A percentile compares a stretch with the other conserved stretches of the same genome.
These are phyloP conservation scores for Sanghuangporus baumii DNA, from an alignment of 1,284 basidiomycete genomes.

Conservation along the genomic window DNA sequence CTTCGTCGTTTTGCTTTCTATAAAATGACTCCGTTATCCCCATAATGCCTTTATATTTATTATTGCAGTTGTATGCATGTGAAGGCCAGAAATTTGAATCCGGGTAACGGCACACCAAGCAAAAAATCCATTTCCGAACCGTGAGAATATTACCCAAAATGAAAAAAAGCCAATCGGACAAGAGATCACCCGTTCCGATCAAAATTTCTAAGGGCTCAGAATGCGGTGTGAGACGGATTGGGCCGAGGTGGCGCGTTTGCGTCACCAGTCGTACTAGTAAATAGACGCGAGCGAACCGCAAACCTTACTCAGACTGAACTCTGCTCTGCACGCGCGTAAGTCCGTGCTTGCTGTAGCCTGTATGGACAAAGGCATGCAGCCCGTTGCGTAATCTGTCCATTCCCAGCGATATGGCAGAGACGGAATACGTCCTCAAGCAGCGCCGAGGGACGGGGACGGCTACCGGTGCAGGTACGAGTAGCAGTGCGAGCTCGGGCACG, in stretches of 20 bases:
- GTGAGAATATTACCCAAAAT: background rate
- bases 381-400: background rate
- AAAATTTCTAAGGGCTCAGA: too few relatives aligned
- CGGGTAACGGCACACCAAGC: too few relatives aligned
- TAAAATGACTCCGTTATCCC: background rate
- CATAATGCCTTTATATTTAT: background rate
- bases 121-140: too few relatives aligned
- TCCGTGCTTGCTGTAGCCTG: background rate
- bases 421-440: background rate
- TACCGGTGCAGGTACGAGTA: too few relatives aligned
- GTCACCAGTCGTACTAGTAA: conserved; percentile 1
- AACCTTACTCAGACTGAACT: too few relatives aligned
- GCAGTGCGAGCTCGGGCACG: background rate
- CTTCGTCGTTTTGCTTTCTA: background rate
- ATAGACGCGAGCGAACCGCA: background rate
- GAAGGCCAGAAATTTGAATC: background rate
- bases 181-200: too few relatives aligned
- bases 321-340: background rate
- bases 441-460: background rate
- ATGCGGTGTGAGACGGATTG: too few relatives aligned
- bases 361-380: background rate
- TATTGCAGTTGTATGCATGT: background rate
- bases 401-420: background rate
- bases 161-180: background rate
- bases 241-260: background rate